Conservation (phyloP, 169 alveolate genomes). For the Eimeria sp. region DNA sequence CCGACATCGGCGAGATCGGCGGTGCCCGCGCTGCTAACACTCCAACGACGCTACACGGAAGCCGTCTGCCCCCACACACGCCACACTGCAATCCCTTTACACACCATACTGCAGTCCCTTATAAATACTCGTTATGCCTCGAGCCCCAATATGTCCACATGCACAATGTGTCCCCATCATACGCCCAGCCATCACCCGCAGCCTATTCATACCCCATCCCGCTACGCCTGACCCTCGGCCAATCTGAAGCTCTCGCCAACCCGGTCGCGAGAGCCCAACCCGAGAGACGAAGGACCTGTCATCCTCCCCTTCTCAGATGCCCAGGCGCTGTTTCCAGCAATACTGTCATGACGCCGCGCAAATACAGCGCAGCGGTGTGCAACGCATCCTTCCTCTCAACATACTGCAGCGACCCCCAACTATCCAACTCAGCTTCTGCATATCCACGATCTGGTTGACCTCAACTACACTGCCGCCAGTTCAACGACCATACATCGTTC, state of each 20-base stretch:
- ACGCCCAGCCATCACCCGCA: neutral
- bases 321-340: neutral
- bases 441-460: neutral
- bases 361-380: neutral
- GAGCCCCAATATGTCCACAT: neutral
- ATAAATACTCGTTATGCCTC: neutral
- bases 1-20: too few species aligned
- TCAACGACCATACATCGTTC: too few species aligned
- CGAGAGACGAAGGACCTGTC: neutral
- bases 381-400: neutral
- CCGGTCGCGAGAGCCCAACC: neutral
- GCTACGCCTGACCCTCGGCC: neutral
- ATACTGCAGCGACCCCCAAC: neutral
- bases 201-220: neutral
- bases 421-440: neutral
- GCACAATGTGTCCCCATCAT: neutral
- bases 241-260: neutral
- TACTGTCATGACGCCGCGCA: neutral
- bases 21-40: too few species aligned
- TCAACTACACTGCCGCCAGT: neutral
- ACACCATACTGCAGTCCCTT: neutral
- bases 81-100: too few species aligned
- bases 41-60: too few species aligned
- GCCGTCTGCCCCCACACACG: too few species aligned
- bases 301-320: neutral